Evolutionary conservation across 2,329 filamentous ascomycete species (phyloP).

Genomic region (Aspergillus terreus): DNA sequence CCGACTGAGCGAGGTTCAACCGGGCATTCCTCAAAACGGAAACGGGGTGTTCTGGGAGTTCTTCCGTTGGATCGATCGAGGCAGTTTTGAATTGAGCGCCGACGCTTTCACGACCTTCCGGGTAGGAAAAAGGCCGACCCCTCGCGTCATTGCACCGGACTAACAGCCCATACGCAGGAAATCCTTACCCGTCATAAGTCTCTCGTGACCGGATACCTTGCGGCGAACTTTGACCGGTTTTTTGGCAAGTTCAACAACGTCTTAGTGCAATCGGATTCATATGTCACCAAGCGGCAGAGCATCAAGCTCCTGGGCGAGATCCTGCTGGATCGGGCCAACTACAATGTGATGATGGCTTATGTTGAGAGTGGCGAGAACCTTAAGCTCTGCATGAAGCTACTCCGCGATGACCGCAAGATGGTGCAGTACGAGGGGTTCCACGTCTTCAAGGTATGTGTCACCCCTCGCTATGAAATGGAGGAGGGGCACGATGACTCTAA

Average conservation of each 20-base stretch:
- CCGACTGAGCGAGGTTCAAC: conserved; percentile 72
- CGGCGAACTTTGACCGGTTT: conserved; percentile 88
- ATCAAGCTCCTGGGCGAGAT: conserved; percentile 97
- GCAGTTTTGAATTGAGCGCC: conserved; percentile 92
- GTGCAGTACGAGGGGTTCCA: conserved; percentile 99
- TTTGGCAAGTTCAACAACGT: conserved; percentile 86
- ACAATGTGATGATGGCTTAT: conserved; percentile 96
- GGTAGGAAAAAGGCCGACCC: conserved; percentile 48
- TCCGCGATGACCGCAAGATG: conserved; percentile 96
- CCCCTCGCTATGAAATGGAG: background rate
- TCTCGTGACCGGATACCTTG: conserved; percentile 81
- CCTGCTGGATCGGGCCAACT: conserved; percentile 89
- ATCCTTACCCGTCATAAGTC: conserved; percentile 91
- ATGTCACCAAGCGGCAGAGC: conserved; percentile 96
- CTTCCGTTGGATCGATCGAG: conserved; percentile 95
- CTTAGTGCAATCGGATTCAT: conserved; percentile 86
- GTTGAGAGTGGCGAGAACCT: conserved; percentile 93
- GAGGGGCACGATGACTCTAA: conserved; percentile 16
- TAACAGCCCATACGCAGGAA: conserved; percentile 55
- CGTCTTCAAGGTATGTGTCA: conserved; percentile 73
- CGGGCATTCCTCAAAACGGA: conserved; percentile 70
- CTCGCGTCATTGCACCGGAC: background rate
- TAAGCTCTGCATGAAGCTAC: conserved; percentile 96
- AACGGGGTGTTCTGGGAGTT: conserved; percentile 93
- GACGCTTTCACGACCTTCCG: conserved; percentile 98